Conservation (phyloP, 1,284 basidiomycete species). For the Vanrija pseudolonga region DNA sequence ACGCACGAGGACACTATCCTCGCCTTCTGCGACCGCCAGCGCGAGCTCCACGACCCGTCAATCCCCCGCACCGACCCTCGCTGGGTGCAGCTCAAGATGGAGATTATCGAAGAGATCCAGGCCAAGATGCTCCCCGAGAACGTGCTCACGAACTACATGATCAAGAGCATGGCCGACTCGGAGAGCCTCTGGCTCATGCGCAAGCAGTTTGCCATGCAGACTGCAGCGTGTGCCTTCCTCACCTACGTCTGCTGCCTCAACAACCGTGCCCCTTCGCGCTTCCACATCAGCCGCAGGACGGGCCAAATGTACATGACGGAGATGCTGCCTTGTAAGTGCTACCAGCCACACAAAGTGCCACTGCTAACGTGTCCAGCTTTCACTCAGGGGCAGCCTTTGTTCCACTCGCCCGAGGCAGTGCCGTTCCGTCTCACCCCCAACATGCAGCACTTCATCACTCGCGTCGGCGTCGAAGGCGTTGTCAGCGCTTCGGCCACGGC, state of each 20-base stretch:
- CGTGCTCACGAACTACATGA: conserved; percentile 83
- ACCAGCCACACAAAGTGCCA: background rate
- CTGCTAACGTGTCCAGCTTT: conserved; percentile 47
- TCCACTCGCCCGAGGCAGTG: conserved; percentile 76
- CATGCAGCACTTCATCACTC: conserved; percentile 89
- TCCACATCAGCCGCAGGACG: conserved; percentile 83
- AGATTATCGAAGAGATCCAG: conserved; percentile 85
- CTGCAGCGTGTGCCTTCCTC: conserved; percentile 86
- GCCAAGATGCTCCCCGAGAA: conserved; percentile 88
- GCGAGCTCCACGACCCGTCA: conserved; percentile 56
- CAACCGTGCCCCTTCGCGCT: conserved; percentile 76
- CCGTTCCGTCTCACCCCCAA: conserved; percentile 98
- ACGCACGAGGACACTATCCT: conserved; percentile 85
- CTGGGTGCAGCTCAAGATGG: conserved; percentile 58
- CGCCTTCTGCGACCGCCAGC: conserved; percentile 75
- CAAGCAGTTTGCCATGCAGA: conserved; percentile 91
- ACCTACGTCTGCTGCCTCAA: conserved; percentile 84
- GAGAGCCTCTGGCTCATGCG: conserved; percentile 94
- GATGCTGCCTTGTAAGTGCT: conserved; percentile 67
- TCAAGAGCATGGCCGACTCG: conserved; percentile 75
- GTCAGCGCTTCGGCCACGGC: conserved; percentile 84
- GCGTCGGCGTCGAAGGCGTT: conserved; percentile 84
- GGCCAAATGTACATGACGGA: conserved; percentile 89
- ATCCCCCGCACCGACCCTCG: conserved; percentile 33
- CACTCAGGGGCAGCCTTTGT: conserved; percentile 59